These are phyloP conservation scores for Pseudocercospora cruenta DNA, from an alignment of 2,329 filamentous ascomycete genomes.

Conservation along the genomic window DNA sequence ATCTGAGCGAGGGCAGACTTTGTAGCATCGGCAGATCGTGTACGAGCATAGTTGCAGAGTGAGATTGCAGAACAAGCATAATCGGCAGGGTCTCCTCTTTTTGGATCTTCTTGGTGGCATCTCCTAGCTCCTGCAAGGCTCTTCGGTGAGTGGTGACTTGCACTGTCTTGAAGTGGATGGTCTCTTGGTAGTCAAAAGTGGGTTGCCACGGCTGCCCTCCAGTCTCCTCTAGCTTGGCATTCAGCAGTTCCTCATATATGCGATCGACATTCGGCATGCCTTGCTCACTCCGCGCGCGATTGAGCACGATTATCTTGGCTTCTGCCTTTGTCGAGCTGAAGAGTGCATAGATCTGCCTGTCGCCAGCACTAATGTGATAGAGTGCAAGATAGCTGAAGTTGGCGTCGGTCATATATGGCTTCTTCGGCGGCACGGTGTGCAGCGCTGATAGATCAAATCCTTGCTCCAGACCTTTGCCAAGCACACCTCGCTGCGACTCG, in stretches of 20 bases:
- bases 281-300: slow-evolving; percentile 77
- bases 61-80: slow-evolving; percentile 88
- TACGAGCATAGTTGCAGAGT: slow-evolving; percentile 75
- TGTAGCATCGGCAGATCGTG: slow-evolving; percentile 83
- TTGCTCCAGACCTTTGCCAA: slow-evolving; percentile 89
- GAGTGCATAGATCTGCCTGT: slow-evolving; percentile 88
- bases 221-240: slow-evolving; percentile 66
- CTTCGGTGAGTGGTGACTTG: slow-evolving; percentile 90
- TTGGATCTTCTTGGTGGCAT: slow-evolving; percentile 85
- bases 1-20: slow-evolving; percentile 79
- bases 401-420: slow-evolving; percentile 75
- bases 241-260: slow-evolving; percentile 78
- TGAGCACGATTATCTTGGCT: slow-evolving; percentile 86
- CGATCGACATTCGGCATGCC: slow-evolving; percentile 88
- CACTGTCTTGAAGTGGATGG: slow-evolving; percentile 79
- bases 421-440: slow-evolving; percentile 67
- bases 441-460: slow-evolving; percentile 86
- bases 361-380: slow-evolving; percentile 88
- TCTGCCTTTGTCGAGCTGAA: slow-evolving; percentile 82
- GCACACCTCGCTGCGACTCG: slow-evolving; percentile 82
- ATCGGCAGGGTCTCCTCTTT: slow-evolving; percentile 80
- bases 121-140: slow-evolving; percentile 82
- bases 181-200: slow-evolving; percentile 84
- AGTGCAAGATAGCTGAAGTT: slow-evolving; percentile 78
- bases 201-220: slow-evolving; percentile 74